Conservation (phyloP, 441 rosid species). For the Mallotus japonicus region DNA sequence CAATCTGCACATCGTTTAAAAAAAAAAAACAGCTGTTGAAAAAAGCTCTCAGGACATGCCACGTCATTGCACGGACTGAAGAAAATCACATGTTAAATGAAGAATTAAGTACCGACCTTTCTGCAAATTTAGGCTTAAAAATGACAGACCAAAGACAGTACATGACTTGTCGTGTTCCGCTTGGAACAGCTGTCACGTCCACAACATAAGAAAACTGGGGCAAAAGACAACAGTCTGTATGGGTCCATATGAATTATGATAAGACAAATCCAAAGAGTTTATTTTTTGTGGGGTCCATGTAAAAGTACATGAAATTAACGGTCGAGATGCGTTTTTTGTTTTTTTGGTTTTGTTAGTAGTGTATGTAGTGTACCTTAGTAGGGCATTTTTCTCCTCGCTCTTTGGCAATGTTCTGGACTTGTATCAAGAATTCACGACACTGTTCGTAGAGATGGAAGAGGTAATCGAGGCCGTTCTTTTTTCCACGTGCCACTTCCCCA, state of each 20-base stretch:
- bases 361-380: constrained; percentile 59
- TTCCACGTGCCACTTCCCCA: constrained; percentile 97
- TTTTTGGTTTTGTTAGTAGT: too few relatives aligned
- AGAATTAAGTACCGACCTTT: constrained; percentile 16
- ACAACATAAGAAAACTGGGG: neutral
- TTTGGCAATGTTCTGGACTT: constrained; percentile 85
- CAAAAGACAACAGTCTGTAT: neutral
- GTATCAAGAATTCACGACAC: constrained; percentile 85
- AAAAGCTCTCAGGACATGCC: constrained; percentile 10
- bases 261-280: neutral
- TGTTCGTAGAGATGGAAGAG: constrained; percentile 95
- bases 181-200: constrained; percentile 38
- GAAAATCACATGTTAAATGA: constrained; percentile 14
- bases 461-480: constrained; percentile 97
- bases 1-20: neutral
- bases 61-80: neutral
- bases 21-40: neutral
- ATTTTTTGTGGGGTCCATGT: neutral
- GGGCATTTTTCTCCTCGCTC: constrained; percentile 98
- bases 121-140: constrained; percentile 8
- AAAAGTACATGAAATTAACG: constrained; percentile 17
- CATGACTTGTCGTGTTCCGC: constrained; percentile 32
- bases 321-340: constrained; percentile 16
- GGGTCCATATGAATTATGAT: neutral
- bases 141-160: constrained; percentile 17